Evolutionary conservation across 2,329 filamentous ascomycete genomes (phyloP), one percentile per base, ranked within the genome.

Genomic region (Talaromyces sp.): DNA sequence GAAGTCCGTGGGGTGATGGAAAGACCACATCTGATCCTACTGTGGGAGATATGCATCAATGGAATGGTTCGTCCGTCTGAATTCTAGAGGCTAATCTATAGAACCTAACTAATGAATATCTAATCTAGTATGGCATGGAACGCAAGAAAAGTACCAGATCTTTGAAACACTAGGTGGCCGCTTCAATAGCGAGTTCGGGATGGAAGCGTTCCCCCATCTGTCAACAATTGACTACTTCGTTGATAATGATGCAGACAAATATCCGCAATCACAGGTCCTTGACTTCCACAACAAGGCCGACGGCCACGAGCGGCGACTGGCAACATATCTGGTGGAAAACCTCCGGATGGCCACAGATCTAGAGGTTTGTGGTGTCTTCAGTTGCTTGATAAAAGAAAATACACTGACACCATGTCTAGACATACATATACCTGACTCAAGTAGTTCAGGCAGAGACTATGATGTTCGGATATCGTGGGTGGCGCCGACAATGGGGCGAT

Each of bases 201-300:
- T 96, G 90, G 86, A 95, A 74, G 90, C 90, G 0, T 93, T 95
- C 71, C 91, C 92, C 0, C 56, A 64, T 55, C 34, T 58, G 51
- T 56, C 42, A 1, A 95, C 92, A 0, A 90, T 96, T 70, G 89
- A 91, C 64, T 81, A 85, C 14, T 94, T 84, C 73, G 83, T 94
- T 54, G 85, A 90, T 59, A 83, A 94, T 54, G 83, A 85, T 1
- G 51, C 50, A 4, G 90, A 96, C 70, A 83, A 91, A 3, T 92
- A 90, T 72, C 82, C 91, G 4, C 89, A 93, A 72, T 92, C 89
- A 10, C 87, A 88, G 30, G 94, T 90, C 10, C 77, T 96, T 36
- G 91, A 96, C 74, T 95, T 94, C 73, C 92, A 96, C 81, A 96
- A 96, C 81, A 96, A 96, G 76, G 92, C 91, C 4, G 87, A 87